These are phyloP conservation scores for Plectosphaerella cucumerina DNA, from an alignment of 2,329 filamentous ascomycete genomes.

Conservation along the genomic window DNA sequence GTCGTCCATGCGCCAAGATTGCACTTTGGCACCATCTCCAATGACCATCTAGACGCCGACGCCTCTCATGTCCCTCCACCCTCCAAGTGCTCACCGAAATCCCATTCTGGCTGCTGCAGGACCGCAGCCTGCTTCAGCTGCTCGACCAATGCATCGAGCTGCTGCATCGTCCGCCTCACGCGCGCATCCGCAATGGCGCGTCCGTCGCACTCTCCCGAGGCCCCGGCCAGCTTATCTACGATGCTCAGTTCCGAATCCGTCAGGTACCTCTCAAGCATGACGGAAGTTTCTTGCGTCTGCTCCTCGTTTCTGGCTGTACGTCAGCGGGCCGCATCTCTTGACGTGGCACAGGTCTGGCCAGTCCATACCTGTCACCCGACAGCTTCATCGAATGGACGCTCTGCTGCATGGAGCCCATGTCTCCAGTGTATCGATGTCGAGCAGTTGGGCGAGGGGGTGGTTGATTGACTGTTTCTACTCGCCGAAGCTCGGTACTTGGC, in stretches of 20 bases:
- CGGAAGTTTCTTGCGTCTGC: background rate
- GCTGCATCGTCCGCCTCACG: conserved; percentile 5
- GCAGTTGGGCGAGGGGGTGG: background rate
- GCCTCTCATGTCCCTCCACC: background rate
- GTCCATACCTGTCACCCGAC: conserved; percentile 12
- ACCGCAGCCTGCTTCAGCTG: conserved; percentile 5
- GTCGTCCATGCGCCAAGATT: background rate
- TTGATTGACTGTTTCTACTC: background rate
- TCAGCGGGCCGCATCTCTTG: conserved; percentile 3
- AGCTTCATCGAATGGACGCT: conserved; percentile 1
- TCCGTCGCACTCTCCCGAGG: conserved; percentile 1
- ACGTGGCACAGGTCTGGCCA: conserved; percentile 9
- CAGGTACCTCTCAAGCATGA: conserved; percentile 4
- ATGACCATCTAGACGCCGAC: background rate
- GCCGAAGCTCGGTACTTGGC: too few relatives aligned
- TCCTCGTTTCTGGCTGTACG: background rate
- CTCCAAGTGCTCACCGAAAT: background rate
- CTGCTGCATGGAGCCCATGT: background rate
- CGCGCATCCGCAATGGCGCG: conserved; percentile 3
- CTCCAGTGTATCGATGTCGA: background rate
- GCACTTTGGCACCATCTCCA: background rate
- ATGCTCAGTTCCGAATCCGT: conserved; percentile 1
- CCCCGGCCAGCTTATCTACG: conserved; percentile 3
- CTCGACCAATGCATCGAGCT: conserved; percentile 6
- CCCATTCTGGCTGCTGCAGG: background rate